Base-by-base conservation (phyloP, 2,329 filamentous ascomycete genomes). In the Drechslerella dactyloides region DNA sequence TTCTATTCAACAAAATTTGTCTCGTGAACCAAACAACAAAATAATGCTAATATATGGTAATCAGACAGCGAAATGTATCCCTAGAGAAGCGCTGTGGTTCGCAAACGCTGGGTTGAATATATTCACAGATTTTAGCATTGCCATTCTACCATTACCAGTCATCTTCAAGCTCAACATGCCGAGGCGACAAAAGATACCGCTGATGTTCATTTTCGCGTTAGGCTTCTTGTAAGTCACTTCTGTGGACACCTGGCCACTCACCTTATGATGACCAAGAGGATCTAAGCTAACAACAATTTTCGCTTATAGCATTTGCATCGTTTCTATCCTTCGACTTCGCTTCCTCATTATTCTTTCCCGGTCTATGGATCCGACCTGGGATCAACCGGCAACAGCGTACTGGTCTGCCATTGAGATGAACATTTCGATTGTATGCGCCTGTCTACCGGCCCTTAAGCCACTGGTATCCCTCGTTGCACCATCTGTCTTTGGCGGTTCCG, bases 151-250 rank as follows among this genome's bases (percentile, higher is more conserved):
- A 0, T 76, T 81, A 10, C 77, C 82, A 21, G 78, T 83, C 30
- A 80, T 83, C 5, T 78, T 80, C 77, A 80, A 81, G n/a, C 76
- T 83, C 3, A 78, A 80, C 27, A 79, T 84, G 42, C 78, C 81
- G 2, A 75, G 63, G 15, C 76, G 78, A 17, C 82, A 83, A 74
- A 83, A 82, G 75, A 64, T 82, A 24, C 81, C 79, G 0, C 75
- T 82, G 3, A 80, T 82, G 48, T 80, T 81, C 48, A 79, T 83
- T 74, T 79, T 81, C 77, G 81, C 77, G 3, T 66, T 82, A 6
- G 81, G 82, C 0, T 77, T 82, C 2, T 77, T 83, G 78, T 81
- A 70, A 62, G 77, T 77, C 17, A 1, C 24, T 24, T 27, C 24
- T 10, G 13, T 6, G 19, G 44, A 33, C n/a, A 24, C 17, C 13